phyloP scores from a whole-genome alignment of 1,284 basidiomycete genomes.

The Ceratorhiza oryzae-sativae region DNA sequence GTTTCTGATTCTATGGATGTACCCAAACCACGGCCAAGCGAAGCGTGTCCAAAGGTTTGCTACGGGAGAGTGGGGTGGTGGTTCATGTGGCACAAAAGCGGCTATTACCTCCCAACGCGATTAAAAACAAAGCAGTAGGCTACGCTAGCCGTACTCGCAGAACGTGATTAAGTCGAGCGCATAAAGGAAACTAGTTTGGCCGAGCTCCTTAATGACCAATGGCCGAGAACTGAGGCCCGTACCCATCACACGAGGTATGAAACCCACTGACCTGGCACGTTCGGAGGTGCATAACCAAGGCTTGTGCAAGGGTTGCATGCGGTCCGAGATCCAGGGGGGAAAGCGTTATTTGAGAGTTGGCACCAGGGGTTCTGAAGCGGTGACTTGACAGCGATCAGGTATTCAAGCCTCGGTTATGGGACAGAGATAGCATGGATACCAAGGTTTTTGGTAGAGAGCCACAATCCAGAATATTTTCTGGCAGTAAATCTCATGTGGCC shows the following conservation, averaged over 20 bases:
- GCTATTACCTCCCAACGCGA: background rate
- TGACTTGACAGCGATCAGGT: slow-evolving; percentile 14
- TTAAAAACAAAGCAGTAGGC: background rate
- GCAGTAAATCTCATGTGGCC: slow-evolving; percentile 3
- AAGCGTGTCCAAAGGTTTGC: background rate
- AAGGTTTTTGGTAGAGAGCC: slow-evolving; percentile 5
- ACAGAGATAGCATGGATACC: slow-evolving; percentile 11
- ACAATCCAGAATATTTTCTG: slow-evolving; percentile 3
- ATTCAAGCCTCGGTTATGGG: slow-evolving; percentile 9
- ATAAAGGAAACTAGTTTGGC: slow-evolving; percentile 19
- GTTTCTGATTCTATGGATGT: background rate
- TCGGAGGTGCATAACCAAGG: slow-evolving; percentile 2
- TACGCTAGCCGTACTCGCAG: background rate
- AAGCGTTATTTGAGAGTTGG: slow-evolving; percentile 17
- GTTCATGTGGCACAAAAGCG: slow-evolving; percentile 12
- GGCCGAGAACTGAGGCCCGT: slow-evolving; percentile 17
- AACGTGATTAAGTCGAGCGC: slow-evolving; percentile 23
- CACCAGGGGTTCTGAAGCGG: slow-evolving; percentile 9
- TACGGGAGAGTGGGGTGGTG: background rate
- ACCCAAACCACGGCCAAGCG: background rate
- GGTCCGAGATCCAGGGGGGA: slow-evolving; percentile 4
- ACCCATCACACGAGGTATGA: slow-evolving; percentile 29
- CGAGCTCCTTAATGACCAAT: slow-evolving; percentile 29
- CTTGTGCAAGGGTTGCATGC: slow-evolving; percentile 18
- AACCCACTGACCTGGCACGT: slow-evolving; percentile 14